Conservation (phyloP, 192 early-diverging fungal genomes). For the Linnemannia schmuckeri region DNA sequence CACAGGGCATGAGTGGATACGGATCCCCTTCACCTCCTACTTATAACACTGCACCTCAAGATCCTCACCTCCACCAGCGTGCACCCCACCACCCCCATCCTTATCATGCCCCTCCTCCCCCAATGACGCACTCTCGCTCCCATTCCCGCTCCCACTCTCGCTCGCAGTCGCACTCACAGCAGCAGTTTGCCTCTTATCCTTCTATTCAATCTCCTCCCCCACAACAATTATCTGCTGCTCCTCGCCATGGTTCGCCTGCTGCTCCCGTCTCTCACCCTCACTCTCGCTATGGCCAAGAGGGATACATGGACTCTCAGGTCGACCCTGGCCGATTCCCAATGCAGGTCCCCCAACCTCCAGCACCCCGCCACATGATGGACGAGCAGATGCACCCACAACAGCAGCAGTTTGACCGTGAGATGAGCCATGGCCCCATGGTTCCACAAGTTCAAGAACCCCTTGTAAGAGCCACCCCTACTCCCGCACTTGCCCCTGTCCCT, state of each 20-base stretch:
- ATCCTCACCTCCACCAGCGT: conserved; percentile 32
- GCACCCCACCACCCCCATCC: conserved; percentile 35
- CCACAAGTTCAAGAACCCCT: background rate
- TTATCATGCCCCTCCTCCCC: conserved; percentile 18
- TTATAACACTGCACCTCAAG: conserved; percentile 9
- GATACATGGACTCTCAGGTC: conserved; percentile 15
- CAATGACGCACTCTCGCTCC: conserved; percentile 10
- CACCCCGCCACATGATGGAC: background rate
- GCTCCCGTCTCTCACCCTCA: background rate
- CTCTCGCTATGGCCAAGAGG: conserved; percentile 28
- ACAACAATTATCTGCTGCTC: background rate
- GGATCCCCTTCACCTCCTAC: conserved; percentile 3
- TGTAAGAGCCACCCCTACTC: background rate
- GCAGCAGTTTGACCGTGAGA: conserved; percentile 4
- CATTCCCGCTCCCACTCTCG: conserved; percentile 37
- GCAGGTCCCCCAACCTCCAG: conserved; percentile 5
- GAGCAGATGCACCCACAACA: background rate
- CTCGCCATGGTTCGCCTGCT: conserved; percentile 29
- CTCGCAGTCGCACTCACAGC: conserved; percentile 30
- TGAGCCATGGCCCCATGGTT: background rate
- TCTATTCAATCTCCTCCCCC: conserved; percentile 28
- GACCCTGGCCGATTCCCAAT: conserved; percentile 26
- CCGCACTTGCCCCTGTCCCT: background rate
- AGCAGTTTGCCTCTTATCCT: conserved; percentile 14
- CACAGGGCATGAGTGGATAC: conserved; percentile 24